phyloP scores from a whole-genome alignment of 2,329 filamentous ascomycete species.

The Fusarium oligoseptatum region DNA sequence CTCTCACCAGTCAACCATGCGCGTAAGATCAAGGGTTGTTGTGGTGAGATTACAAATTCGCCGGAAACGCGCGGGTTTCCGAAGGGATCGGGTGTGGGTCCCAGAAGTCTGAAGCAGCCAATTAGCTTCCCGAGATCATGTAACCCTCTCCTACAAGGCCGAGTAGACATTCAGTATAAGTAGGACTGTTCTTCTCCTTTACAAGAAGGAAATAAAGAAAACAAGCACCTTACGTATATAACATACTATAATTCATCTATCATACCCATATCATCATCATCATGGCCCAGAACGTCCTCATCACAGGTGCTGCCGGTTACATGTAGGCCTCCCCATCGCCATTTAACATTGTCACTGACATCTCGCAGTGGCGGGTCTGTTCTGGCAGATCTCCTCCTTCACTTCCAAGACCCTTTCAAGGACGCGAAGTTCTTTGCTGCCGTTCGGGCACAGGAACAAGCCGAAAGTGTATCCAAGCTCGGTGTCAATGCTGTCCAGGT shows the following conservation, averaged over 20 bases:
- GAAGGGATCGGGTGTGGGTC: neutral
- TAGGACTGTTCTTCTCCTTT: neutral
- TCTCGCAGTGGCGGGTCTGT: conserved; percentile 52
- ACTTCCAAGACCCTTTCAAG: conserved; percentile 39
- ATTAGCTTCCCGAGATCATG: neutral
- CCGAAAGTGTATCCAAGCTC: conserved; percentile 47
- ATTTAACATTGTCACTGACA: conserved; percentile 1
- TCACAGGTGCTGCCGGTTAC: conserved; percentile 54
- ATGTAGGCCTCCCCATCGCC: conserved; percentile 35
- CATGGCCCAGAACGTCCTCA: conserved; percentile 47
- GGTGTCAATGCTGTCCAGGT: conserved; percentile 49
- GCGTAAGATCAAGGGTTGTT: neutral
- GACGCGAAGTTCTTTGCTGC: conserved; percentile 47
- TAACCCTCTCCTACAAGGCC: neutral
- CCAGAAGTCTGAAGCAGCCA: neutral
- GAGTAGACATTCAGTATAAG: neutral
- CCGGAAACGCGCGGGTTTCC: conserved; percentile 40
- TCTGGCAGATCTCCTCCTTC: conserved; percentile 49
- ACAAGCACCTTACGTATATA: neutral
- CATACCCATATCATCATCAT: neutral
- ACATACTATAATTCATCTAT: neutral
- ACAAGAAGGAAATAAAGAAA: neutral
- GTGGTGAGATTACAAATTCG: conserved; percentile 14
- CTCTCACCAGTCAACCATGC: neutral
- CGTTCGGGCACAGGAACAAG: conserved; percentile 52